These are phyloP conservation scores for Gautieria morchelliformis DNA, from an alignment of 768 basidiomycete genomes.

Conservation along the genomic window DNA sequence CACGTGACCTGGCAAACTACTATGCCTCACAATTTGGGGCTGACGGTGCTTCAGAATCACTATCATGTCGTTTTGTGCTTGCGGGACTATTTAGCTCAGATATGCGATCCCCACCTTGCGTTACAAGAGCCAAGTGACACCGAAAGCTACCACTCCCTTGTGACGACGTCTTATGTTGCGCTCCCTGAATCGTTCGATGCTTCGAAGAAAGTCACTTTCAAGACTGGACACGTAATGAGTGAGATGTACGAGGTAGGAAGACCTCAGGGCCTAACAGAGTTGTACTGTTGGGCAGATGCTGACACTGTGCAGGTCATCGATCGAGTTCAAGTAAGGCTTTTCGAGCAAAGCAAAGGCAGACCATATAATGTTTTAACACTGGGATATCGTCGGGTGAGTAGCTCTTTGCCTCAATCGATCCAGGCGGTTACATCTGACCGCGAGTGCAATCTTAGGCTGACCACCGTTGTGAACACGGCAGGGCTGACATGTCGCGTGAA, in stretches of 20 bases:
- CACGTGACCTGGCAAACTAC: too few species aligned
- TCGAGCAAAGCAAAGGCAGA: constrained; percentile 28
- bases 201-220: neutral
- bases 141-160: neutral
- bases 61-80: neutral
- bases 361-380: constrained; percentile 51
- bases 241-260: constrained; percentile 2
- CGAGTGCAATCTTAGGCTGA: constrained; percentile 16
- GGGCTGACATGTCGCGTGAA: constrained; percentile 28
- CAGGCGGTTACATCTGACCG: neutral
- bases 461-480: constrained; percentile 29
- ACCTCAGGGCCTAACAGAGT: too few species aligned
- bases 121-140: neutral
- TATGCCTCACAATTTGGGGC: neutral
- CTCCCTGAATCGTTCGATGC: neutral
- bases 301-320: constrained; percentile 42
- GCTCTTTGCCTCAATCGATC: neutral
- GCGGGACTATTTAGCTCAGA: neutral
- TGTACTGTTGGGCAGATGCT: neutral
- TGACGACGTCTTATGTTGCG: constrained; percentile 1
- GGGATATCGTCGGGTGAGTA: constrained; percentile 53
- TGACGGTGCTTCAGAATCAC: neutral
- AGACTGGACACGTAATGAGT: neutral
- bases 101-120: neutral
- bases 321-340: constrained; percentile 46